Conservation (phyloP, 2,329 filamentous ascomycete species). For the Boeremia lycopersici region DNA sequence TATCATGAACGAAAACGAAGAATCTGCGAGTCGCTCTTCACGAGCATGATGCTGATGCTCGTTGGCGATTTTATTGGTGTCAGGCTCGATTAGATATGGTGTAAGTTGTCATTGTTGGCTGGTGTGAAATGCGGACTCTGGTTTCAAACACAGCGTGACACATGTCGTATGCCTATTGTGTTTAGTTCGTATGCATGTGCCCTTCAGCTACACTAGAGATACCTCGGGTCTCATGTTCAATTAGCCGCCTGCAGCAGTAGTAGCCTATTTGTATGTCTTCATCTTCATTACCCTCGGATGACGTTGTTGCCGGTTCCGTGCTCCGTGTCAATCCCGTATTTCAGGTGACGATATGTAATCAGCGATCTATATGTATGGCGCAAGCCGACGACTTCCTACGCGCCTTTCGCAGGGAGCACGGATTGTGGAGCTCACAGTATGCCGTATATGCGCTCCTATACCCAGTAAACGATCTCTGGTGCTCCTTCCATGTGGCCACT, state of each 20-base stretch:
- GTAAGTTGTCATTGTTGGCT: neutral
- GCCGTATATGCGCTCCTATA: constrained; percentile 11
- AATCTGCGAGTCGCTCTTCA: neutral
- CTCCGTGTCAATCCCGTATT: neutral
- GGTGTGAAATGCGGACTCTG: neutral
- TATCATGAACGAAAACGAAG: neutral
- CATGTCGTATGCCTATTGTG: neutral
- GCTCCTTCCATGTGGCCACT: constrained; percentile 11
- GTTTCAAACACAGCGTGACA: neutral
- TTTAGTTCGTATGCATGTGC: neutral
- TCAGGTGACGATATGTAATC: neutral
- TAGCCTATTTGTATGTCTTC: neutral
- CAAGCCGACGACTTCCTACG: constrained; percentile 3
- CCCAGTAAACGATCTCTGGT: constrained; percentile 1
- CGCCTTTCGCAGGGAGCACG: neutral
- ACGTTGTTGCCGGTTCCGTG: neutral
- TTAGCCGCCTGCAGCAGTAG: neutral
- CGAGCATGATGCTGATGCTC: neutral
- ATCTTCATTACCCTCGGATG: neutral
- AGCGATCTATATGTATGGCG: neutral
- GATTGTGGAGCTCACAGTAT: constrained; percentile 7
- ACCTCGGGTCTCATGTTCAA: neutral
- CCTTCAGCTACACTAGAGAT: neutral
- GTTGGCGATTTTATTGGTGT: neutral
- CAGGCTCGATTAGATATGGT: neutral